phyloP scores from a whole-genome alignment of 139 green algal species.

The Parachlorella kessleri region DNA sequence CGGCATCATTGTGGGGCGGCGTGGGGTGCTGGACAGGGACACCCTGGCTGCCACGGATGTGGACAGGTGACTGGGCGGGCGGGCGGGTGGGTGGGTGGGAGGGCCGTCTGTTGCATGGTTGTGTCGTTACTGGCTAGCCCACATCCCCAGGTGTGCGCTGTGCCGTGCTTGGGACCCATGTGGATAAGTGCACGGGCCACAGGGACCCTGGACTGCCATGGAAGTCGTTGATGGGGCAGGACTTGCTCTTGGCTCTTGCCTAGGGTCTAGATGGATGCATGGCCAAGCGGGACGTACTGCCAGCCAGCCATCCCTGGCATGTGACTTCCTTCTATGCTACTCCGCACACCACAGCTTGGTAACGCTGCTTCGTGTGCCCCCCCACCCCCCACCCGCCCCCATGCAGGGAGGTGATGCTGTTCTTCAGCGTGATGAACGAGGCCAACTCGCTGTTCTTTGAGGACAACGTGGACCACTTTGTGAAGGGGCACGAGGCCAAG shows the following conservation, averaged over 20 bases:
- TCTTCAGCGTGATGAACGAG: slow-evolving; percentile 40
- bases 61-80: slow-evolving; percentile 22
- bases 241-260: too few relatives aligned
- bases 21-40: slow-evolving; percentile 10
- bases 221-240: too few relatives aligned
- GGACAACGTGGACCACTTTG: slow-evolving; percentile 44
- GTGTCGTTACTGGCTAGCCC: too few relatives aligned
- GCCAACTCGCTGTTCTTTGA: slow-evolving; percentile 19
- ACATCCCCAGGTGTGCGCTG: too few relatives aligned
- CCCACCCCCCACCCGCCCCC: neutral
- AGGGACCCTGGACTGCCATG: too few relatives aligned
- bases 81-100: neutral
- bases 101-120: too few relatives aligned
- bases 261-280: too few relatives aligned
- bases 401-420: slow-evolving; percentile 39
- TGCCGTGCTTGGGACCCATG: too few relatives aligned
- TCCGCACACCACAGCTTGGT: neutral
- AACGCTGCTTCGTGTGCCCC: neutral
- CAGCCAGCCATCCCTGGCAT: too few relatives aligned
- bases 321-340: too few relatives aligned
- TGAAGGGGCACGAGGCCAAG: neutral
- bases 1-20: slow-evolving; percentile 57
- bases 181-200: too few relatives aligned
- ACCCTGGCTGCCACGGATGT: slow-evolving; percentile 38
- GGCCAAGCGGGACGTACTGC: too few relatives aligned